A percentile compares a stretch with the other conserved stretches of the same genome.
phyloP scores from a whole-genome alignment of 306 rosid species.

The Sesbania bispinosa region DNA sequence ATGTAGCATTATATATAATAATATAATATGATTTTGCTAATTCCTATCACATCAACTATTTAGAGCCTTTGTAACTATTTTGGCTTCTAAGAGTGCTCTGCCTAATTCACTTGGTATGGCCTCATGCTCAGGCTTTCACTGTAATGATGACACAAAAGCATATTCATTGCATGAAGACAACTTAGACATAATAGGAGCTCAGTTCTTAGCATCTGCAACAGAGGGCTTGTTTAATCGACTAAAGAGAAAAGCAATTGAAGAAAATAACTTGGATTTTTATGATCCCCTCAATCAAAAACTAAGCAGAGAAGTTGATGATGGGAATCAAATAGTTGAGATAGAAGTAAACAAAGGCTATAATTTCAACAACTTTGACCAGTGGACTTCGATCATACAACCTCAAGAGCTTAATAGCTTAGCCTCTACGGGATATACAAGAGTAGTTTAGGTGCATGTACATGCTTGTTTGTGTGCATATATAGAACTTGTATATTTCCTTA shows the following conservation, averaged over 20 bases:
- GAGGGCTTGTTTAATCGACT: conserved; percentile 34
- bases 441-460: not conserved
- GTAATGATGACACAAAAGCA: conserved; percentile 12
- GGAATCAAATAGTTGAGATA: conserved; percentile 15
- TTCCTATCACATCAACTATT: too few species aligned
- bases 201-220: conserved; percentile 24
- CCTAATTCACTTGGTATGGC: conserved; percentile 29
- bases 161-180: conserved; percentile 21
- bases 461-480: conserved; percentile 9
- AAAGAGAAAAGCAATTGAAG: conserved; percentile 42
- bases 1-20: too few species aligned
- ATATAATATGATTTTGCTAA: too few species aligned
- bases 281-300: conserved; percentile 30
- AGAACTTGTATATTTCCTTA: conserved; percentile 8
- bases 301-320: conserved; percentile 21
- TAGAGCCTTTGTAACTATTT: too few species aligned
- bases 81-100: conserved; percentile 37
- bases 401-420: conserved; percentile 45
- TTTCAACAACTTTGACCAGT: conserved; percentile 33
- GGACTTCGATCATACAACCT: conserved; percentile 41
- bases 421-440: conserved; percentile 24
- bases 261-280: conserved; percentile 17
- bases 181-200: conserved; percentile 19
- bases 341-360: conserved; percentile 23
- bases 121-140: conserved; percentile 33